Conservation (phyloP, 2,329 filamentous ascomycete genomes). For the Colletotrichum coccodes region DNA sequence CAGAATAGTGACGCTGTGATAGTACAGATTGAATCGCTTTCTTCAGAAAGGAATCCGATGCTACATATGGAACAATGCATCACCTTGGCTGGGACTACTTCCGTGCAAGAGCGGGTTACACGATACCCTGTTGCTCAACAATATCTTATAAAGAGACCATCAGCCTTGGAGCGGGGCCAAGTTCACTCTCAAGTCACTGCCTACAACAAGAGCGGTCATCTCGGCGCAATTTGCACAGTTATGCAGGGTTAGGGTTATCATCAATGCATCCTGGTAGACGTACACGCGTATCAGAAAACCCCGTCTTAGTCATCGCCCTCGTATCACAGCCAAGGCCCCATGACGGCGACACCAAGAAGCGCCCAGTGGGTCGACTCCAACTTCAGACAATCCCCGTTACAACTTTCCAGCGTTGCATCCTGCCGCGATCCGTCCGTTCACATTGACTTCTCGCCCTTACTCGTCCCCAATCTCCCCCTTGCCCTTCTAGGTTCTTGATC, state of each 20-base stretch:
- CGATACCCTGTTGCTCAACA: too few species aligned
- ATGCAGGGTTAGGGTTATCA: slow-evolving; percentile 20
- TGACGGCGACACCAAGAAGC: slow-evolving; percentile 9
- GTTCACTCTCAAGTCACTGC: too few species aligned
- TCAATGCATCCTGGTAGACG: neutral
- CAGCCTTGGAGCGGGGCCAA: too few species aligned
- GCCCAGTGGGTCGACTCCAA: neutral
- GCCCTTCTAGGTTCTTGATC: neutral
- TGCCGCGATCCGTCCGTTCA: neutral
- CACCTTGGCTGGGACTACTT: too few species aligned
- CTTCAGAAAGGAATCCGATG: too few species aligned
- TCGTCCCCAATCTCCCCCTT: neutral
- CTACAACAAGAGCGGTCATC: neutral
- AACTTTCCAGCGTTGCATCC: slow-evolving; percentile 3
- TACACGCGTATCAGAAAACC: neutral
- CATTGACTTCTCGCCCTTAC: neutral
- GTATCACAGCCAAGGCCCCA: neutral
- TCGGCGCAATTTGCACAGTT: neutral
- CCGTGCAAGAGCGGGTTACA: too few species aligned
- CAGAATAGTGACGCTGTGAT: too few species aligned
- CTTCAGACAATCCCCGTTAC: slow-evolving; percentile 24
- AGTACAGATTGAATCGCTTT: too few species aligned
- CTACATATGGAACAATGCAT: too few species aligned
- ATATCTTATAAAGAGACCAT: too few species aligned
- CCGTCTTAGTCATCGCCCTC: slow-evolving; percentile 15